These are phyloP conservation scores for Metahyphopichia silvanorum DNA, from an alignment of 805 yeast species.

Conservation along the genomic window DNA sequence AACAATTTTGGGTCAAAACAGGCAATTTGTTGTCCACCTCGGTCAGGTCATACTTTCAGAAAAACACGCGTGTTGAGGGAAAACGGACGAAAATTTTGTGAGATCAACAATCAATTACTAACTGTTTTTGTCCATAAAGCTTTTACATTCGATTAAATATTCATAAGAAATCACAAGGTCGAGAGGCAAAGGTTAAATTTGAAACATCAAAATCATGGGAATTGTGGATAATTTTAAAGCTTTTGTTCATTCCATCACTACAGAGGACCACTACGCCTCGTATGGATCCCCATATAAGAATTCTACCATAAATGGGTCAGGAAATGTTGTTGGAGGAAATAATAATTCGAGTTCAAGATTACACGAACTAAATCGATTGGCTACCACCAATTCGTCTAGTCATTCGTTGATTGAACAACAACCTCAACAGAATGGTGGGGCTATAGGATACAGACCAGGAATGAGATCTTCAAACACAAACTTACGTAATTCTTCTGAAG, in stretches of 20 bases:
- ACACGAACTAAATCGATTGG: slow-evolving; percentile 29
- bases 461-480: slow-evolving; percentile 41
- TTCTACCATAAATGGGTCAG: slow-evolving; percentile 12
- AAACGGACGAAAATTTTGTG: no score
- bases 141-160: not conserved
- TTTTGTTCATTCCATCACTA: slow-evolving; percentile 48
- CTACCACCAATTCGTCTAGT: slow-evolving; percentile 21
- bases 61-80: no score
- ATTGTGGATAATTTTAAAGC: slow-evolving; percentile 36
- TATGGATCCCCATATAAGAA: slow-evolving; percentile 39
- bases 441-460: slow-evolving; percentile 40
- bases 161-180: no score
- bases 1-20: no score
- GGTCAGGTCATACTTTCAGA: no score
- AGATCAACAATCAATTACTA: not conserved
- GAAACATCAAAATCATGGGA: slow-evolving; percentile 32
- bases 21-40: no score
- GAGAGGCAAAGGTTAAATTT: not conserved
- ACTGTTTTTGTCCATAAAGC: not conserved
- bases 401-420: slow-evolving; percentile 21
- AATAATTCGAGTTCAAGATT: slow-evolving; percentile 28
- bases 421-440: slow-evolving; percentile 9
- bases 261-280: slow-evolving; percentile 58
- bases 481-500: slow-evolving; percentile 28
- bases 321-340: slow-evolving; percentile 13